Percentiles rank a stretch among this genome's conserved stretches.
phyloP scores from a whole-genome alignment of 257 asterid species.

The Solanum bulbocastanum region DNA sequence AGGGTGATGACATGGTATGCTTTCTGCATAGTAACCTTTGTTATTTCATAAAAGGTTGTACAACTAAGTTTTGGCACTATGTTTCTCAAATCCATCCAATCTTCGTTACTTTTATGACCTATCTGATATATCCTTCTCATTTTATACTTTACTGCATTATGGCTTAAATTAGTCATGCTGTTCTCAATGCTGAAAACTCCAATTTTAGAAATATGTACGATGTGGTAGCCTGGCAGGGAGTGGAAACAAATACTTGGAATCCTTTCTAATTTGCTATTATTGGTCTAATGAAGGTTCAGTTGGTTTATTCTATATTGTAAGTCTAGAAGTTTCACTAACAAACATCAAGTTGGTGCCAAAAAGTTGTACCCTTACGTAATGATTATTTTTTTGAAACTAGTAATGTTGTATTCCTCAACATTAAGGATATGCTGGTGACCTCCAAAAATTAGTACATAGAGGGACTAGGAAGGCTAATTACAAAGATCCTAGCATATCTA shows the following conservation, averaged over 20 bases:
- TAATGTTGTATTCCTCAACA: neutral
- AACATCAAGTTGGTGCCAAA: neutral
- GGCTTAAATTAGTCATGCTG: neutral
- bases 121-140: neutral
- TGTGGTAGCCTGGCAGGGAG: neutral
- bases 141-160: neutral
- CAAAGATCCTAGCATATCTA: neutral
- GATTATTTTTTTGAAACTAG: neutral
- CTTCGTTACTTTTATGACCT: neutral
- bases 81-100: neutral
- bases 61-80: neutral
- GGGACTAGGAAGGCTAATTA: neutral
- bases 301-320: neutral
- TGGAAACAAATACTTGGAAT: neutral
- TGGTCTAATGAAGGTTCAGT: neutral
- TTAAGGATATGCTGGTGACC: neutral
- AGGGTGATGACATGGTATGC: constrained; percentile 54
- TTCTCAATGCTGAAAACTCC: neutral
- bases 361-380: neutral
- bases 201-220: neutral
- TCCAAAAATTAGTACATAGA: neutral
- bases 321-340: neutral
- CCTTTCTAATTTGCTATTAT: neutral
- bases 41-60: neutral
- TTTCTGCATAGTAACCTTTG: neutral